A percentile compares a stretch with the other conserved stretches of the same genome.
phyloP scores from a whole-genome alignment of 768 basidiomycete genomes.

The Sistotremastrum suecicum region DNA sequence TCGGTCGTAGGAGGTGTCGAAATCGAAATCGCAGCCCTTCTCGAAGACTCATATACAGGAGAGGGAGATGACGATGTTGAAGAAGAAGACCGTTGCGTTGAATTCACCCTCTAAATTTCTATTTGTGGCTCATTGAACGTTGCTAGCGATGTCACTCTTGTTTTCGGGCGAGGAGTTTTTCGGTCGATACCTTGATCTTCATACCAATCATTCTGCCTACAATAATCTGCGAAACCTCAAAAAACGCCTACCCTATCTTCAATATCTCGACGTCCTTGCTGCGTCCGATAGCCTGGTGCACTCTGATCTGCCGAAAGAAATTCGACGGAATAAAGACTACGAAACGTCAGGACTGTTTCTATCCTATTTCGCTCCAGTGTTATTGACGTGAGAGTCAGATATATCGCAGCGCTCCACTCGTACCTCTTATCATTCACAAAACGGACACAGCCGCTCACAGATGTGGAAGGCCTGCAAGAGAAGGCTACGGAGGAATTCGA shows the following conservation, averaged over 20 bases:
- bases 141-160: conserved; percentile 57
- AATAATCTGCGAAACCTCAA: conserved; percentile 79
- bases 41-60: conserved; percentile 65
- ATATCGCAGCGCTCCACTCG: conserved; percentile 66
- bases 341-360: conserved; percentile 42
- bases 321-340: conserved; percentile 58
- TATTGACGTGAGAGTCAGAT: conserved; percentile 29
- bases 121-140: background rate
- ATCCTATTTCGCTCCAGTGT: conserved; percentile 2
- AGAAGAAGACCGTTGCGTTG: conserved; percentile 72
- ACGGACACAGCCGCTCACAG: conserved; percentile 70
- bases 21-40: conserved; percentile 65
- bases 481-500: conserved; percentile 60
- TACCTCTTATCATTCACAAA: conserved; percentile 83
- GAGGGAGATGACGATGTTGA: conserved; percentile 59
- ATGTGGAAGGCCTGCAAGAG: conserved; percentile 53
- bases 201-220: conserved; percentile 77
- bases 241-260: conserved; percentile 78
- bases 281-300: conserved; percentile 50
- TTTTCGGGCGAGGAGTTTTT: conserved; percentile 96
- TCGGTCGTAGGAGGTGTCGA: conserved; percentile 69
- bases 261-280: conserved; percentile 74
- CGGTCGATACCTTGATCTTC: conserved; percentile 89
- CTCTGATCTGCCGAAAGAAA: conserved; percentile 52
- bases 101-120: conserved; percentile 1